Evolutionary conservation across 2,329 filamentous ascomycete species (phyloP).

Genomic region (Sporothrix pallida): DNA sequence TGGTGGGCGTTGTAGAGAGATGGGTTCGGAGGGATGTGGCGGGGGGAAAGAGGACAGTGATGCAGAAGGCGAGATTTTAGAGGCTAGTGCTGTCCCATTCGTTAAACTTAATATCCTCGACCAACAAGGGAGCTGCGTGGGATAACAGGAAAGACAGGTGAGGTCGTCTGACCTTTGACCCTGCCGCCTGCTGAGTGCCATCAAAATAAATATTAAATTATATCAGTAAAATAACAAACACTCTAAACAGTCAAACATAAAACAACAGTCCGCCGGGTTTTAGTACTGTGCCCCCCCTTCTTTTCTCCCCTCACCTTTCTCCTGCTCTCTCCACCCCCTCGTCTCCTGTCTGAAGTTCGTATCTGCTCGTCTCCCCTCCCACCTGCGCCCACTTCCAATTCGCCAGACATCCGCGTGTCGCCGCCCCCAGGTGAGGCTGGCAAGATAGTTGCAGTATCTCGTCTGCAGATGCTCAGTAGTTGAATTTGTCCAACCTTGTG

Average conservation of each 20-base stretch:
- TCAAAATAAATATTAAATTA: constrained; percentile 5
- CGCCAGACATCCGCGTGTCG: constrained; percentile 20
- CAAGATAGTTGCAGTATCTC: constrained; percentile 9
- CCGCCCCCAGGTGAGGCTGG: constrained; percentile 31
- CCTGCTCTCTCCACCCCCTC: constrained; percentile 9
- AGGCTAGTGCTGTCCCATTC: background rate
- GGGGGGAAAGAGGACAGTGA: background rate
- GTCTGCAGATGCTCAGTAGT: constrained; percentile 19
- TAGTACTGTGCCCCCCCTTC: background rate
- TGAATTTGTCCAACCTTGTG: constrained; percentile 4
- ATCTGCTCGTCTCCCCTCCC: constrained; percentile 8
- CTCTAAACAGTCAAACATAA: background rate
- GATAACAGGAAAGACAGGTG: too few species aligned
- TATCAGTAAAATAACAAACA: background rate
- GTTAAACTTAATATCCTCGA: too few species aligned
- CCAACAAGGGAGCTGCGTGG: too few species aligned
- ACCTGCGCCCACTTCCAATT: constrained; percentile 2
- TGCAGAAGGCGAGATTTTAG: background rate
- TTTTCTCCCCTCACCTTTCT: background rate
- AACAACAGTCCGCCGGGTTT: constrained; percentile 21
- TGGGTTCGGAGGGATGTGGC: background rate
- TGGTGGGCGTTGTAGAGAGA: background rate
- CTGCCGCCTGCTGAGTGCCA: too few species aligned
- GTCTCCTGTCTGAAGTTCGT: constrained; percentile 19
- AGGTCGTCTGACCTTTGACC: too few species aligned